A percentile compares a stretch with the other conserved stretches of the same genome.
These are phyloP conservation scores for Chaetomidium leptoderma DNA, from an alignment of 495 filamentous ascomycete genomes.

Conservation along the genomic window DNA sequence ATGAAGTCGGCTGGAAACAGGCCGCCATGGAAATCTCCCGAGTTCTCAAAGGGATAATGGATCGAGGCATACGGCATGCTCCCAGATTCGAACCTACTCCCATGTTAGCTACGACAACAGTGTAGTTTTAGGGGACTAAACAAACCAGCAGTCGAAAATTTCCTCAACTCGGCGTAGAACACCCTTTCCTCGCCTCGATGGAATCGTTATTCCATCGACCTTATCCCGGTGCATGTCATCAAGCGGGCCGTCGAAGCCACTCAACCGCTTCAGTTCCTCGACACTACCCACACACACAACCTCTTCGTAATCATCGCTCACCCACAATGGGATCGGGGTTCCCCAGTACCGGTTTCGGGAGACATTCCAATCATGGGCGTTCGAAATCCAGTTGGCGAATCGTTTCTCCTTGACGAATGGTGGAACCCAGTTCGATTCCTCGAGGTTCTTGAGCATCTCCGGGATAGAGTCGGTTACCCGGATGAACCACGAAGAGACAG, in stretches of 20 bases:
- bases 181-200: conserved; percentile 78
- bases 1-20: conserved; percentile 90
- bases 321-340: conserved; percentile 84
- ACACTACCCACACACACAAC: conserved; percentile 77
- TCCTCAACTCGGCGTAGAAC: conserved; percentile 71
- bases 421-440: conserved; percentile 85
- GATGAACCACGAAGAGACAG: conserved; percentile 90
- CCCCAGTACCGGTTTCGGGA: conserved; percentile 90
- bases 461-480: conserved; percentile 75
- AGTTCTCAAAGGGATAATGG: conserved; percentile 61
- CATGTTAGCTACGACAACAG: conserved; percentile 61
- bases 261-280: conserved; percentile 73
- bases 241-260: conserved; percentile 71
- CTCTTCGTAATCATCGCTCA: conserved; percentile 76
- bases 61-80: conserved; percentile 5
- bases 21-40: conserved; percentile 63
- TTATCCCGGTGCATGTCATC: conserved; percentile 84
- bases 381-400: conserved; percentile 55
- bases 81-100: conserved; percentile 6
- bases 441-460: conserved; percentile 77
- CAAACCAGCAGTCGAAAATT: conserved; percentile 92
- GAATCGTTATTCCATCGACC: conserved; percentile 88
- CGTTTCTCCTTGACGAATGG: conserved; percentile 79
- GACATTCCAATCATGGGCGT: conserved; percentile 87
- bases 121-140: conserved; percentile 50